These are phyloP conservation scores for Colletotrichum scovillei DNA, from an alignment of 2,329 filamentous ascomycete genomes.

Conservation along the genomic window DNA sequence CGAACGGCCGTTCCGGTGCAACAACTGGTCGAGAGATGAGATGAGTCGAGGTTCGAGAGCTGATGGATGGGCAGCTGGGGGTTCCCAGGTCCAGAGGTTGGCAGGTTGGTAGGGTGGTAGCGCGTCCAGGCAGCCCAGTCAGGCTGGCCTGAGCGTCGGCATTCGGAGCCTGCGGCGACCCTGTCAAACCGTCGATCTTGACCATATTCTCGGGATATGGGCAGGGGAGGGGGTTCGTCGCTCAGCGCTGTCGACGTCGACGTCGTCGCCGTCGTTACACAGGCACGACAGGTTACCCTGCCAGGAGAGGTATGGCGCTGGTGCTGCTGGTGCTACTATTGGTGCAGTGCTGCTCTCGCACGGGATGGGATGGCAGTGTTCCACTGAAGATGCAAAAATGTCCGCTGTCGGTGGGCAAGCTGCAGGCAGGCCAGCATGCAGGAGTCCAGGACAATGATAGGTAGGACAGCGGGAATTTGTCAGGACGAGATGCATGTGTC, in stretches of 20 bases:
- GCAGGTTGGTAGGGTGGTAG: background rate
- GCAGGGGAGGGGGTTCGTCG: background rate
- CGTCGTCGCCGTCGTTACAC: too few relatives aligned
- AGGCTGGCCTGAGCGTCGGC: background rate
- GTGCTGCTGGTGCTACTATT: background rate
- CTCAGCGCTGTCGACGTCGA: background rate
- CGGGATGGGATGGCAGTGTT: background rate
- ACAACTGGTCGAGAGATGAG: background rate
- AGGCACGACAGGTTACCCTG: background rate
- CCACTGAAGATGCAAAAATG: background rate
- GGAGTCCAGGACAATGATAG: background rate
- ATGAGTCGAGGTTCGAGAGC: background rate
- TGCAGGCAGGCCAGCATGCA: background rate
- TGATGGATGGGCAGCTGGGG: background rate
- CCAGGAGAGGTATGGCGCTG: background rate
- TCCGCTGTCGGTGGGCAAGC: background rate
- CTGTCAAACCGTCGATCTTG: background rate
- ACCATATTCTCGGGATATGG: background rate
- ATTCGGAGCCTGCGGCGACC: background rate
- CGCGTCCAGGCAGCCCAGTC: background rate
- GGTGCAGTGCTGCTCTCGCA: too few relatives aligned
- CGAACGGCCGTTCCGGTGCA: background rate
- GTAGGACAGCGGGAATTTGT: background rate
- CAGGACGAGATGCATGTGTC: background rate
- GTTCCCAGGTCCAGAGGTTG: background rate